Conservation (phyloP, 2,329 filamentous ascomycete species). For the Exophiala sp. region DNA sequence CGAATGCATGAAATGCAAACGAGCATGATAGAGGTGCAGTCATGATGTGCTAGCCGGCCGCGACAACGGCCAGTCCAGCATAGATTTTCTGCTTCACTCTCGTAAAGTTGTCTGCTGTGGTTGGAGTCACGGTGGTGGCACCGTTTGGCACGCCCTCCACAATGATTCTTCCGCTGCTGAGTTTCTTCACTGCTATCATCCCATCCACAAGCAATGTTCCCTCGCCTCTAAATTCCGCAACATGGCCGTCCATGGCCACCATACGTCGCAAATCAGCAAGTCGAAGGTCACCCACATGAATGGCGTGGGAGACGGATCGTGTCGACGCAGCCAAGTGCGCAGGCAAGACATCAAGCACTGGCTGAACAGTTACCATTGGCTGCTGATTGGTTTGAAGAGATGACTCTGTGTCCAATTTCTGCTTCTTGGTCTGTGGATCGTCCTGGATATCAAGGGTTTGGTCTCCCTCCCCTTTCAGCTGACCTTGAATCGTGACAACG, state of each 20-base stretch:
- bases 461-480: slow-evolving; percentile 50
- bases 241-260: slow-evolving; percentile 77
- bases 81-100: slow-evolving; percentile 90
- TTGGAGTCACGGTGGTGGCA: slow-evolving; percentile 41
- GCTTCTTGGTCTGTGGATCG: slow-evolving; percentile 46
- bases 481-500: slow-evolving; percentile 87
- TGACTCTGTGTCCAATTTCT: slow-evolving; percentile 49
- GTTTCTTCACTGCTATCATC: slow-evolving; percentile 83
- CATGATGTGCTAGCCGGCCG: slow-evolving; percentile 55
- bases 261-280: slow-evolving; percentile 82
- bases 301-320: slow-evolving; percentile 73
- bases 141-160: slow-evolving; percentile 71
- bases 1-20: slow-evolving; percentile 4
- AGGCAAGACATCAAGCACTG: slow-evolving; percentile 59
- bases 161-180: slow-evolving; percentile 79
- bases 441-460: slow-evolving; percentile 46
- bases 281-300: slow-evolving; percentile 90
- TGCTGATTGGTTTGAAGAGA: slow-evolving; percentile 19
- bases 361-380: slow-evolving; percentile 29
- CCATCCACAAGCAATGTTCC: slow-evolving; percentile 88
- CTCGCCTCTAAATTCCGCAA: slow-evolving; percentile 88
- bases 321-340: slow-evolving; percentile 66
- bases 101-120: slow-evolving; percentile 68
- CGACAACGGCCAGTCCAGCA: slow-evolving; percentile 86
- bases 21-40: not conserved